Percentiles rank a stretch among this genome's conserved stretches.
These are phyloP conservation scores for Teunomyces tritomae DNA, from an alignment of 805 yeast species.

Conservation along the genomic window DNA sequence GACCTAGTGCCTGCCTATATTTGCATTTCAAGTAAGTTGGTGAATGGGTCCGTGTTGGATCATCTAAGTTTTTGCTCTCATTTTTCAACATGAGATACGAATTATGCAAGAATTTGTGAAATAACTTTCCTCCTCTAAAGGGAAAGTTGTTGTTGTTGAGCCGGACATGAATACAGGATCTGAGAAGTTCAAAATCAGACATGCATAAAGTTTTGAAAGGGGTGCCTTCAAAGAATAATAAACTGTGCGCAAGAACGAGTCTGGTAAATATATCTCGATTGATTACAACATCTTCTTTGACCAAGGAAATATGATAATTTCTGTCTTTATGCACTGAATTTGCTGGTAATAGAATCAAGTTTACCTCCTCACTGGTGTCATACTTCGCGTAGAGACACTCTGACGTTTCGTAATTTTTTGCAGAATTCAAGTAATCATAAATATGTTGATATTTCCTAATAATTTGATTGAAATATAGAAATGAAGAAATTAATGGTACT, in stretches of 20 bases:
- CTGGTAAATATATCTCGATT: background rate
- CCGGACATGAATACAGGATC: background rate
- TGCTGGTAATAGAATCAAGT: background rate
- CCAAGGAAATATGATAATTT: background rate
- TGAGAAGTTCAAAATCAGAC: background rate
- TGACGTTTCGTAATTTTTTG: background rate
- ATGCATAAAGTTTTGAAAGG: background rate
- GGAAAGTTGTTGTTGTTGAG: background rate
- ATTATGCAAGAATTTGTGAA: background rate
- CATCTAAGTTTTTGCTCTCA: background rate
- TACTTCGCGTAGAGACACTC: background rate
- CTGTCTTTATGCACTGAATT: background rate
- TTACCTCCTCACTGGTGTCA: background rate
- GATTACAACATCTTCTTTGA: background rate
- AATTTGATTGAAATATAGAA: background rate
- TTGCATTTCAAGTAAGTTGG: background rate
- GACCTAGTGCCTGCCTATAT: background rate
- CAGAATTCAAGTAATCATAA: background rate
- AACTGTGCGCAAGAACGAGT: background rate
- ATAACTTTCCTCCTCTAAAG: background rate
- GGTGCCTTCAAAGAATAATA: background rate
- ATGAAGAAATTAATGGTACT: background rate
- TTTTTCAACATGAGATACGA: background rate
- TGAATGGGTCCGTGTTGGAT: background rate
- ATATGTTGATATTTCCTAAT: background rate